Evolutionary conservation across 2,329 filamentous ascomycete genomes (phyloP).

Genomic region (Fusarium buharicum): DNA sequence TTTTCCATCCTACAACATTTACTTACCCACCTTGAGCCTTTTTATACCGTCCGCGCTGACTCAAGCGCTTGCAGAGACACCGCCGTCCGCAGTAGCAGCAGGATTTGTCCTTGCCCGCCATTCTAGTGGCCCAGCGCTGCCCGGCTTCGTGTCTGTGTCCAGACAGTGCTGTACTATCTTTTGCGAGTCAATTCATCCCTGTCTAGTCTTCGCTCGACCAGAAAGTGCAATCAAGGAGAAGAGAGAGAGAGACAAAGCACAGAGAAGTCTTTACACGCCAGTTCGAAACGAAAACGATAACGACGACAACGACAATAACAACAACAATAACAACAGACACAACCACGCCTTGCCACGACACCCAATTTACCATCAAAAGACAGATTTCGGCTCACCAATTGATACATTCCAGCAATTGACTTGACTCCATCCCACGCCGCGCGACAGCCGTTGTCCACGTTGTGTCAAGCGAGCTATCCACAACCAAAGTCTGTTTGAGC

Average conservation of each 20-base stretch:
- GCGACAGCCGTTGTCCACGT: slow-evolving; percentile 39
- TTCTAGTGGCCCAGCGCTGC: slow-evolving; percentile 41
- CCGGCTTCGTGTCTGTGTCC: slow-evolving; percentile 32
- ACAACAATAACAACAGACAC: not conserved
- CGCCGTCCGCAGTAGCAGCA: slow-evolving; percentile 38
- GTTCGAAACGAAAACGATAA: slow-evolving; percentile 3
- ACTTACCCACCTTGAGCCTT: slow-evolving; percentile 17
- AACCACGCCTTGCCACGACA: not conserved
- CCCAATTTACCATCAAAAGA: not conserved
- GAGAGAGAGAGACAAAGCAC: not conserved
- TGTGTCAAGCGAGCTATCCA: slow-evolving; percentile 29
- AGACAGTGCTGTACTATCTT: slow-evolving; percentile 22
- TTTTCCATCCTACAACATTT: slow-evolving; percentile 7
- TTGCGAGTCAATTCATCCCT: slow-evolving; percentile 22
- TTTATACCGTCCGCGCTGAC: slow-evolving; percentile 25
- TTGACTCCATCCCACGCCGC: slow-evolving; percentile 35
- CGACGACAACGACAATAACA: slow-evolving; percentile 5
- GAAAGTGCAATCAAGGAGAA: slow-evolving; percentile 4
- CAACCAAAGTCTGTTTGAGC: slow-evolving; percentile 25
- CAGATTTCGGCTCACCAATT: slow-evolving; percentile 24
- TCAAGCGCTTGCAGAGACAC: slow-evolving; percentile 36
- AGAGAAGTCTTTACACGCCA: slow-evolving; percentile 1
- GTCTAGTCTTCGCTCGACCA: slow-evolving; percentile 10
- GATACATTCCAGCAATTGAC: slow-evolving; percentile 33
- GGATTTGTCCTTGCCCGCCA: slow-evolving; percentile 38